Percentiles rank a stretch among this genome's conserved stretches.
These are phyloP conservation scores for Magnaporthales sp. DNA, from an alignment of 2,329 filamentous ascomycete genomes.

Conservation along the genomic window DNA sequence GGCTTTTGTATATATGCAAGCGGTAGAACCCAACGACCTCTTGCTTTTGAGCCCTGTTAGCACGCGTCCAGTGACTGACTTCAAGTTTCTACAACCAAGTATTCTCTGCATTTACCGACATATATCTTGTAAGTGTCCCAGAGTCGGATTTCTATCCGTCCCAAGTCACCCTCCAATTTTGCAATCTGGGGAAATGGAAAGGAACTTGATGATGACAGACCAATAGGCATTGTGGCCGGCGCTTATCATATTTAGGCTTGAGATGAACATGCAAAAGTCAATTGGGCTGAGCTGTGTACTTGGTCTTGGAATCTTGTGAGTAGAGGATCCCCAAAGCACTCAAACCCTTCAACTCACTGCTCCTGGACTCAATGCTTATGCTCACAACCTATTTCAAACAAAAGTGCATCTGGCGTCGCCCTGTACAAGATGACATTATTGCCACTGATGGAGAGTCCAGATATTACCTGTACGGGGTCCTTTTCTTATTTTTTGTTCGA, in stretches of 20 bases:
- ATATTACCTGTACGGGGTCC: neutral
- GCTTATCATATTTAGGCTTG: neutral
- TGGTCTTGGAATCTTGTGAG: neutral
- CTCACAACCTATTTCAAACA: neutral
- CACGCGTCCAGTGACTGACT: neutral
- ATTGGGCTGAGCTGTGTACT: neutral
- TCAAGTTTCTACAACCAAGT: neutral
- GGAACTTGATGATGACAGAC: neutral
- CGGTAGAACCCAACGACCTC: neutral
- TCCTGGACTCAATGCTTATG: too few species aligned
- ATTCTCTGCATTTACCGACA: neutral
- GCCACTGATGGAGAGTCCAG: neutral
- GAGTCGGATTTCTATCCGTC: neutral
- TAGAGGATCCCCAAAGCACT: neutral
- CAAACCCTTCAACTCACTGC: neutral
- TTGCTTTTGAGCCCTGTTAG: too few species aligned
- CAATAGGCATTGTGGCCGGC: slow-evolving; percentile 1
- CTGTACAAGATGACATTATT: neutral
- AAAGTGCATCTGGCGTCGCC: neutral
- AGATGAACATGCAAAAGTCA: neutral
- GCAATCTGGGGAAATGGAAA: neutral
- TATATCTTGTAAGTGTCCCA: neutral
- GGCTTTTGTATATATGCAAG: neutral
- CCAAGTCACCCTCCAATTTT: neutral
- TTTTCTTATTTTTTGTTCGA: neutral